These are phyloP conservation scores for Penicillium decumbens DNA, from an alignment of 2,329 filamentous ascomycete genomes.

Conservation along the genomic window DNA sequence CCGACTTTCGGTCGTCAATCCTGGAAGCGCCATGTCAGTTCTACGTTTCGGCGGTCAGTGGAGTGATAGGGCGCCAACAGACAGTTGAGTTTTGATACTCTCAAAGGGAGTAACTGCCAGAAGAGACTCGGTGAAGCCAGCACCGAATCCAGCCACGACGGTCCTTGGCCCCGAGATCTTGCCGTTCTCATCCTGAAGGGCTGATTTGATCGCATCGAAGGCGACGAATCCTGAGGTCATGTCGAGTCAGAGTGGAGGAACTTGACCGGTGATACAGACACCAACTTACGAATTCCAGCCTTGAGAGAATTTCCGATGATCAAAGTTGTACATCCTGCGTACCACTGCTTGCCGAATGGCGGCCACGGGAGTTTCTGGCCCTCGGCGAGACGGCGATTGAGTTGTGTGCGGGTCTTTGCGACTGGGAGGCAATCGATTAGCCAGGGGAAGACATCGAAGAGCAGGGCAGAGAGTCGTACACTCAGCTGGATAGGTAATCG, in stretches of 20 bases:
- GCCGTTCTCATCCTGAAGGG: conserved; percentile 77
- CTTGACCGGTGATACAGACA: neutral
- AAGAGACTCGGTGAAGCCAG: conserved; percentile 87
- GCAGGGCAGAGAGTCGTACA: conserved; percentile 51
- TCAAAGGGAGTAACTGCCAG: conserved; percentile 95
- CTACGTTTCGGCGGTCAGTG: neutral
- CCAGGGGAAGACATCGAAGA: neutral
- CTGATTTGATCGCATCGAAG: conserved; percentile 86
- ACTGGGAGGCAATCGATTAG: conserved; percentile 48
- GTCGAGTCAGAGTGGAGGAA: neutral
- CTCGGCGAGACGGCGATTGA: conserved; percentile 76
- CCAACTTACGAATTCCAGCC: conserved; percentile 76
- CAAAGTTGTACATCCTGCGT: conserved; percentile 92
- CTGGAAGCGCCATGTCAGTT: conserved; percentile 40
- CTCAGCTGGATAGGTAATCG: conserved; percentile 91
- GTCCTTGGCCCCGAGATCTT: conserved; percentile 86
- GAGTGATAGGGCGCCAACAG: conserved; percentile 27
- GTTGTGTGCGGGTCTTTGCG: conserved; percentile 89
- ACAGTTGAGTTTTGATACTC: conserved; percentile 95
- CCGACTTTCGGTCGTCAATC: conserved; percentile 88
- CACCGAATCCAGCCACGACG: conserved; percentile 88
- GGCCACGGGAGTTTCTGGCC: conserved; percentile 91
- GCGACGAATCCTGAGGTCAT: conserved; percentile 70
- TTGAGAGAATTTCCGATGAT: conserved; percentile 97
- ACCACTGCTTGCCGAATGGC: conserved; percentile 90